Evolutionary conservation across 2,329 filamentous ascomycete genomes (phyloP), one percentile per base, ranked within the genome.

Genomic region (Myriangium duriaei): DNA sequence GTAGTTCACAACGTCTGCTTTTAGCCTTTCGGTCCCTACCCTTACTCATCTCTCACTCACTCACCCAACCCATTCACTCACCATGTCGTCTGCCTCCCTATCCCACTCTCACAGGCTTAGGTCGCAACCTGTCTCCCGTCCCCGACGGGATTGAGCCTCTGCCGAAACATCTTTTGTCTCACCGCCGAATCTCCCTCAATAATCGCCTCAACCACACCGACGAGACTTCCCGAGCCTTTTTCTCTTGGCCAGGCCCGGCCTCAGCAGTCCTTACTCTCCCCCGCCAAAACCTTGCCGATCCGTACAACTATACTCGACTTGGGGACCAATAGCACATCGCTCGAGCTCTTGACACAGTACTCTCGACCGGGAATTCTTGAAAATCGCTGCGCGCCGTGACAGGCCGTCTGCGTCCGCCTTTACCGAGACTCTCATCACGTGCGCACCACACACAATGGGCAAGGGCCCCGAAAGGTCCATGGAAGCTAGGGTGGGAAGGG

Each of bases 401-500:
- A 34, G 21, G 17, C 12, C 30, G 28, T 19, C 29, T 21, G 11
- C 16, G 13, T 3, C 32, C 5, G 21, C 18, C 14, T 19, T 10
- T 19, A 16, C 7, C 19, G 21, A 11, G 12, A 35, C 12, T 11
- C 5, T 15, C 18, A 26, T 35, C 39, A 41, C 39, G 39, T 41
- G 39, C 35, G 39, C 11, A 28, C 30, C 36, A 12, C 12, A 30
- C 34, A 42, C 34, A 44, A 68, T 68, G 64, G 63, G 64, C 33
- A 60, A 65, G 51, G 50, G 55, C 31, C 53, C 59, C 45, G 57
- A 61, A 48, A 54, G 63, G 45, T 58, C 63, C 32, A 68, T 67
- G 65, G 54, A 86, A 66, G 83, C 81, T 45, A 74, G 82, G 53
- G 78, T 74, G 39, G 82, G 82, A 51, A 72, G 83, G 57, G 77